phyloP scores from a whole-genome alignment of 2,329 filamentous ascomycete genomes.

The Penicillium crustosum region DNA sequence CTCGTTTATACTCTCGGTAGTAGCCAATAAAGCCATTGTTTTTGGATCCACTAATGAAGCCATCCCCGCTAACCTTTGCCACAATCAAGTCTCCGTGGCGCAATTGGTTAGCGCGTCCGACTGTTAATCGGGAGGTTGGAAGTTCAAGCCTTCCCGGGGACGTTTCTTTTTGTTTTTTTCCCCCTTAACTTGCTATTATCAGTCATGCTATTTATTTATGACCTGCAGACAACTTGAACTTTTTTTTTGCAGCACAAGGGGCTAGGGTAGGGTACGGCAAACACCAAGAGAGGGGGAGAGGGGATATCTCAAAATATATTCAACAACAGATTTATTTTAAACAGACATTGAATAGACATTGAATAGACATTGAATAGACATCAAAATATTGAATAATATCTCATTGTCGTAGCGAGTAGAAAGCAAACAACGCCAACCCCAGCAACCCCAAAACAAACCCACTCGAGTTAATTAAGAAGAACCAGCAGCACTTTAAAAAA shows the following conservation, averaged over 20 bases:
- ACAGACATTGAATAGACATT: neutral
- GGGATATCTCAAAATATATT: neutral
- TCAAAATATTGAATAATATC: too few relatives aligned
- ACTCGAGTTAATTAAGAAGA: neutral
- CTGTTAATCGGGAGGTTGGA: slow-evolving; percentile 42
- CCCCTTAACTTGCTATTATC: neutral
- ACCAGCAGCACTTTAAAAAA: too few relatives aligned
- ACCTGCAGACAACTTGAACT: neutral
- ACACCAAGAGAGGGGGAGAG: neutral
- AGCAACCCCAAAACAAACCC: too few relatives aligned
- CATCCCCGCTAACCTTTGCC: neutral
- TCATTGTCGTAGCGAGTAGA: too few relatives aligned
- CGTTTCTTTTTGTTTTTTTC: slow-evolving; percentile 18
- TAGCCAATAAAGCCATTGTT: neutral
- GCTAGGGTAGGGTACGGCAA: neutral
- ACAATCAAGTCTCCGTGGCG: slow-evolving; percentile 30
- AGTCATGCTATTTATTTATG: too few relatives aligned
- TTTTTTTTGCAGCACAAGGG: neutral
- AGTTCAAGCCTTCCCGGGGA: slow-evolving; percentile 45
- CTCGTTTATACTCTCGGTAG: neutral
- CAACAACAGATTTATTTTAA: neutral
- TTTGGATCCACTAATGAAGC: neutral
- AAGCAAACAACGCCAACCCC: neutral
- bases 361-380: neutral
- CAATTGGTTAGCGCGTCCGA: slow-evolving; percentile 39